Percentiles rank a stretch among this genome's conserved stretches.
These are phyloP conservation scores for Sophora flavescens DNA, from an alignment of 306 rosid genomes.

Conservation along the genomic window DNA sequence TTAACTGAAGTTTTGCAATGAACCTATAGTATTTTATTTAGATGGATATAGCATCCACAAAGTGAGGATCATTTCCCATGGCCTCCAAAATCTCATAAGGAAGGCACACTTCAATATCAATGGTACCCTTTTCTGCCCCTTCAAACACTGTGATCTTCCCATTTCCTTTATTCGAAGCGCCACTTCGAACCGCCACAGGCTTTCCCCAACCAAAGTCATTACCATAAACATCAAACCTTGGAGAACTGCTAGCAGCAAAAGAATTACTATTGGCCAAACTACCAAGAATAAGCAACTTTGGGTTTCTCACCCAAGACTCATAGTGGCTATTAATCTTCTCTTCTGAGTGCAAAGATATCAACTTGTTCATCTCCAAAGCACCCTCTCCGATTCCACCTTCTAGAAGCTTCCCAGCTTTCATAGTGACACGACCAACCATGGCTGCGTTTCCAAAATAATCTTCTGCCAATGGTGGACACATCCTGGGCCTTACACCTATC, in stretches of 20 bases:
- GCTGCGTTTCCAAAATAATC: conserved; percentile 50
- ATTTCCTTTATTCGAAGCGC: conserved; percentile 8
- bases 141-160: conserved; percentile 39
- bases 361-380: conserved; percentile 49
- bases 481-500: conserved; percentile 42
- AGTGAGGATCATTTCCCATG: conserved; percentile 27
- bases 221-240: conserved; percentile 42
- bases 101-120: conserved; percentile 44
- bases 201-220: conserved; percentile 47
- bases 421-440: background rate
- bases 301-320: conserved; percentile 40
- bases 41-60: conserved; percentile 10
- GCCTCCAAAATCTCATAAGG: conserved; percentile 21
- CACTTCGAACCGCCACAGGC: conserved; percentile 42
- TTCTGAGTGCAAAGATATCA: conserved; percentile 19
- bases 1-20: too few relatives aligned
- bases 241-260: conserved; percentile 38
- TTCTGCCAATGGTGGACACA: conserved; percentile 46
- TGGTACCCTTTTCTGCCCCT: conserved; percentile 46
- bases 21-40: background rate
- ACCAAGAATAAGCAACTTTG: background rate
- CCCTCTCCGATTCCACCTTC: conserved; percentile 44
- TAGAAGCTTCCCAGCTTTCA: conserved; percentile 48
- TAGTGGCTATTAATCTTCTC: background rate
- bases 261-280: background rate